Base-by-base conservation (phyloP, 805 yeast genomes). In the Kazachstania psychrophila region DNA sequence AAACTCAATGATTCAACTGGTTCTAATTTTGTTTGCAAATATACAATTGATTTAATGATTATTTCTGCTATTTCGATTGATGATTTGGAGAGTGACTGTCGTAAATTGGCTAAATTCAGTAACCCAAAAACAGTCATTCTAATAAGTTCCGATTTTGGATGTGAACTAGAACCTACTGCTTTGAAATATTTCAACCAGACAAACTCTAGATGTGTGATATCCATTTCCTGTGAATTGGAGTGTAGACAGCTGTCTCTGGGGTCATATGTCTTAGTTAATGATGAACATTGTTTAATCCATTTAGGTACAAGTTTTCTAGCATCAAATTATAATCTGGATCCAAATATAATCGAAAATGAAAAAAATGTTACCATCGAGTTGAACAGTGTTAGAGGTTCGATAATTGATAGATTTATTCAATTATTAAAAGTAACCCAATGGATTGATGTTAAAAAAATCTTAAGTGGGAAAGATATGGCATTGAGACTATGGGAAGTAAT, bases 191-290 rank as follows among this genome's bases (percentile, higher is more conserved):
- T 48, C 20, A 38, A 36, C 6, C 32, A 36, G n/a, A n/a, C n/a
- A 9, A 43, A 42, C n/a, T 48, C 52, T 28, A 41, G 42, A 30
- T 47, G 55, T 33, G 48, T 54, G 9, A 25, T 54, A 22, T 48
- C 59, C 2, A 45, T 56, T 28, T 39, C 47, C 6, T 48, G 54
- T 34, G 60, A 56, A 29, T 46, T 50, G 1, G 62, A 58, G 33
- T 51, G 56, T 27, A 47, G 61, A 25, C 54, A 53, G 35, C 35
- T 58, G 23, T 54, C 61, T 6, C 39, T 51, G 2, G 61, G 60
- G 3, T 56, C 61, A 2, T 58, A 52, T 40, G 52, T 53, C 6
- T 39, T 58, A 37, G 50, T 56, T 2, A 54, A 49, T 32, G 56
- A 56, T 28, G 41, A 46, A 19, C 42, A 46, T 26, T 44, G 53